These are phyloP conservation scores for Dipodascopsis tothii DNA, from an alignment of 805 yeast species.

Conservation along the genomic window DNA sequence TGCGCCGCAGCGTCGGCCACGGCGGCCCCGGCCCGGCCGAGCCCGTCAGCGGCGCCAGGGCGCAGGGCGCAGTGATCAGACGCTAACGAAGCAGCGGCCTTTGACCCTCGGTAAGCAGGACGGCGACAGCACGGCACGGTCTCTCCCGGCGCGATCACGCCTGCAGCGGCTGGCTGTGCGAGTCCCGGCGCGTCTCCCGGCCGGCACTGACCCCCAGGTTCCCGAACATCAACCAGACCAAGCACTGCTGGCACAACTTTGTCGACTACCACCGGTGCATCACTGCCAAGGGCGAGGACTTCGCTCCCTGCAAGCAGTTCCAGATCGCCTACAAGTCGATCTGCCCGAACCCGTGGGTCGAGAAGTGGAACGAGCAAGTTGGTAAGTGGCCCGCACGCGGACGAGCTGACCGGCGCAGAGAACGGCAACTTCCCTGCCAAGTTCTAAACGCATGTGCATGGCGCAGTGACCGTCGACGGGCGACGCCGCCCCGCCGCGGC, in stretches of 20 bases:
- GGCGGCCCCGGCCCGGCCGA: too few species aligned
- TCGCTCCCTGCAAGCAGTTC: slow-evolving; percentile 94
- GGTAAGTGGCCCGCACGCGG: slow-evolving; percentile 22
- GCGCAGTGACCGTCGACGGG: too few species aligned
- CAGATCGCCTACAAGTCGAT: slow-evolving; percentile 60
- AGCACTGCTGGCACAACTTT: slow-evolving; percentile 95
- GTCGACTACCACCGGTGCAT: slow-evolving; percentile 97
- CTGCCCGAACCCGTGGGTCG: slow-evolving; percentile 36
- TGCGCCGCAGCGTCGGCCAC: too few species aligned
- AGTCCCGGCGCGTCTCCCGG: not conserved
- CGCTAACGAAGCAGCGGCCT: too few species aligned
- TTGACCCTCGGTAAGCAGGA: not conserved
- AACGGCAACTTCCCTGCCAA: slow-evolving; percentile 26
- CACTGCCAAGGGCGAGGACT: slow-evolving; percentile 94
- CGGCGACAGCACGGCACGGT: not conserved
- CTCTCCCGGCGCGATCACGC: not conserved
- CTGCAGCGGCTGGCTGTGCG: not conserved
- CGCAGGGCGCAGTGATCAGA: too few species aligned
- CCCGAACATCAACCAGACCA: slow-evolving; percentile 96
- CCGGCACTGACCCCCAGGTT: slow-evolving; percentile 43
- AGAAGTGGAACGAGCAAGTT: slow-evolving; percentile 39
- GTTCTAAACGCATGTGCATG: slow-evolving; percentile 10
- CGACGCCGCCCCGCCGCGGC: too few species aligned
- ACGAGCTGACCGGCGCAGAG: slow-evolving; percentile 12
- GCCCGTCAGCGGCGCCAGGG: too few species aligned